These are phyloP conservation scores for Fraxinus nigra DNA, from an alignment of 305 asterid species.

Conservation along the genomic window DNA sequence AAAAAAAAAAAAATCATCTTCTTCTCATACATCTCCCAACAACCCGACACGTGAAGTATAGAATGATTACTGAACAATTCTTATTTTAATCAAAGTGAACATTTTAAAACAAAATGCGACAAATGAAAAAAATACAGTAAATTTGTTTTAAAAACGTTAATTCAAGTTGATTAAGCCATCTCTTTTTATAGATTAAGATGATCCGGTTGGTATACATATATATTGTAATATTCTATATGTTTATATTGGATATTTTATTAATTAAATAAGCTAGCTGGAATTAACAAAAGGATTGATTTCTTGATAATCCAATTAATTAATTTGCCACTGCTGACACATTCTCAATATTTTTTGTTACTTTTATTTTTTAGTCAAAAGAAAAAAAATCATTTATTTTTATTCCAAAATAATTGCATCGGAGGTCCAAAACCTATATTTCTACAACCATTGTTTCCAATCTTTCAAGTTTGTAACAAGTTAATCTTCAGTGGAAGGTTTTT, in stretches of 20 bases:
- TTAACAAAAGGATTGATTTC: not conserved
- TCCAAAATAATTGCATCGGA: not conserved
- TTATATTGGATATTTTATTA: not conserved
- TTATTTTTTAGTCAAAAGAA: not conserved
- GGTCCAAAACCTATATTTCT: not conserved
- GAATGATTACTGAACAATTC: not conserved
- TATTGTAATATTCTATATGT: not conserved
- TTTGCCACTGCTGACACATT: not conserved
- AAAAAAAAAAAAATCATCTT: not conserved
- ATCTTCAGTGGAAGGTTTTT: not conserved
- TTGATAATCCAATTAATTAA: not conserved
- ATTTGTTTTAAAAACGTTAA: not conserved
- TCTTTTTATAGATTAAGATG: not conserved
- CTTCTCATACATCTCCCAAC: not conserved
- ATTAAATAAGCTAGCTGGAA: not conserved
- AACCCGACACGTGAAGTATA: not conserved
- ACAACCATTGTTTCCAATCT: not conserved
- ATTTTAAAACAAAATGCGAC: not conserved
- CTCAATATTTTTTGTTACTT: not conserved
- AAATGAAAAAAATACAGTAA: not conserved
- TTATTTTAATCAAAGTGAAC: not conserved
- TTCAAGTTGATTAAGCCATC: not conserved
- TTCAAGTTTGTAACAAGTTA: not conserved
- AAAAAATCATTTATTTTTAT: not conserved
- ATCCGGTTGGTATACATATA: not conserved